Percentiles rank a stretch among this genome's conserved stretches.
Conservation (phyloP, 345 rosid genomes). For the Dipteronia dyeriana region DNA sequence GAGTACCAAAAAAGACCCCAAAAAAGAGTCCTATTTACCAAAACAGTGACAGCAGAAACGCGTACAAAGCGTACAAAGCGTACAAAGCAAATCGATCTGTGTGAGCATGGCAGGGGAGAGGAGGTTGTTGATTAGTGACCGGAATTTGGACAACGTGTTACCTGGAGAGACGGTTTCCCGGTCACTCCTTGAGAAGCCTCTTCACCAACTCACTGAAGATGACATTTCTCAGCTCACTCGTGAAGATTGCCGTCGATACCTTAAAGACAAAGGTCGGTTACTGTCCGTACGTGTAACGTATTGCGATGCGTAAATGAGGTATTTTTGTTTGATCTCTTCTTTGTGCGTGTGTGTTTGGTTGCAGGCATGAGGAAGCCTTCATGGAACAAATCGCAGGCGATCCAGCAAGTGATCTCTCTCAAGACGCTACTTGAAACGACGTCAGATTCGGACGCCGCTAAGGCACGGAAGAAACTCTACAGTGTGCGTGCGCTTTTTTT, state of each 20-base stretch:
- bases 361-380: slow-evolving; percentile 58
- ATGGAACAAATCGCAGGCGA: slow-evolving; percentile 63
- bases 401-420: slow-evolving; percentile 56
- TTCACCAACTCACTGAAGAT: slow-evolving; percentile 44
- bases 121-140: background rate
- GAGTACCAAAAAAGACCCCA: background rate
- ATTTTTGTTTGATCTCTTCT: background rate
- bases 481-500: slow-evolving; percentile 22
- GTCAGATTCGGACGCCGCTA: slow-evolving; percentile 32
- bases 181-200: slow-evolving; percentile 46
- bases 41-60: slow-evolving; percentile 15
- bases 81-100: slow-evolving; percentile 8
- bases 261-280: slow-evolving; percentile 41
- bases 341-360: slow-evolving; percentile 10
- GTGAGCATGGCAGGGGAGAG: background rate
- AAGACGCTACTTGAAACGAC: slow-evolving; percentile 42
- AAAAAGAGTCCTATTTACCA: slow-evolving; percentile 24
- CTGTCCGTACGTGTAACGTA: background rate
- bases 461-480: slow-evolving; percentile 28
- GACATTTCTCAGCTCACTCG: slow-evolving; percentile 61
- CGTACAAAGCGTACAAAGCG: background rate
- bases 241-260: slow-evolving; percentile 57
- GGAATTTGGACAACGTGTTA: slow-evolving; percentile 27
- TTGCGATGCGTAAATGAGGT: background rate
- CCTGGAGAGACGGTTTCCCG: slow-evolving; percentile 33